phyloP scores from a whole-genome alignment of 768 basidiomycete genomes.

The Amanita jacksonii region DNA sequence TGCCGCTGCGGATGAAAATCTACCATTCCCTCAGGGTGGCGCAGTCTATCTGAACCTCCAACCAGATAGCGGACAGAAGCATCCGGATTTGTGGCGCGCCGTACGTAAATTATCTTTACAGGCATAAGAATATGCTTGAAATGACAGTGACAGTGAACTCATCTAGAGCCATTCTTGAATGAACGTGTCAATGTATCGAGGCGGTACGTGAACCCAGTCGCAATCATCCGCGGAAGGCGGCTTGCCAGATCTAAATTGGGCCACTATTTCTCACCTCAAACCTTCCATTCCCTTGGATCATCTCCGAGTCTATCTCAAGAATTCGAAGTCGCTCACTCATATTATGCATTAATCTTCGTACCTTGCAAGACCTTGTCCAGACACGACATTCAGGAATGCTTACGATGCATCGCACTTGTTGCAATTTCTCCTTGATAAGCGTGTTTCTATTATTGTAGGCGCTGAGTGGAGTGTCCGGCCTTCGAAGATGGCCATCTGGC shows the following conservation, averaged over 20 bases:
- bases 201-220: slow-evolving; percentile 15
- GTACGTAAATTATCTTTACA: slow-evolving; percentile 25
- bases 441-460: no score
- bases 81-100: slow-evolving; percentile 37
- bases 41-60: slow-evolving; percentile 17
- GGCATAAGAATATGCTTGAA: slow-evolving; percentile 13
- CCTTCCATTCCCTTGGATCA: slow-evolving; percentile 30
- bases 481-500: no score
- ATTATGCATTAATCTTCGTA: background rate
- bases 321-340: background rate
- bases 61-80: slow-evolving; percentile 19
- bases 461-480: no score
- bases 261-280: slow-evolving; percentile 27
- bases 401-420: no score
- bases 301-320: slow-evolving; percentile 27
- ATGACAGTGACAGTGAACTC: slow-evolving; percentile 16
- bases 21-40: slow-evolving; percentile 26
- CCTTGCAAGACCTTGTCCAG: slow-evolving; percentile 4
- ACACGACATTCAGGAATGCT: background rate
- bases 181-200: slow-evolving; percentile 25
- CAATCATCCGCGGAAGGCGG: slow-evolving; percentile 43
- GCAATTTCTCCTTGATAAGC: no score
- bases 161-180: slow-evolving; percentile 23
- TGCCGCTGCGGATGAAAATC: no score
- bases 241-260: slow-evolving; percentile 26